Base-by-base conservation (phyloP, 768 basidiomycete genomes). In the Leccinum olivaceopallidum region DNA sequence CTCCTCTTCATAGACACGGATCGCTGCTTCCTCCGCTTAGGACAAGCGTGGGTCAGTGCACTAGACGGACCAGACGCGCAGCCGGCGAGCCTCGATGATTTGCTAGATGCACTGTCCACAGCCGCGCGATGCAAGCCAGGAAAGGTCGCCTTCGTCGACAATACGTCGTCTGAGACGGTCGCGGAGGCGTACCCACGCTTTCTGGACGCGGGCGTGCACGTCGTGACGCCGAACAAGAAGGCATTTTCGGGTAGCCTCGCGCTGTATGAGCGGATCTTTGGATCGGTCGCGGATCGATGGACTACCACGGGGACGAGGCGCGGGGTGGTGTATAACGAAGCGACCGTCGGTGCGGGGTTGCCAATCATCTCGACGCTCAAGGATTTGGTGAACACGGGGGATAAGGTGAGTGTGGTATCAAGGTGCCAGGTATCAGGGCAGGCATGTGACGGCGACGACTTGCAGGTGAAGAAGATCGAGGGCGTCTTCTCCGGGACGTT, bases 211-310 rank as follows among this genome's bases (percentile, higher is more conserved):
- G 95, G 95, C 4, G 83, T 98, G 60, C 84, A 88, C 69, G 85
- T 99, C 67, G 86, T 96, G 51, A 99, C 97, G 1, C 96, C 97
- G 16, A 99, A 98, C 81, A 99, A 99, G 76, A 98, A 98, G 76
- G 97, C 91, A 1, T 94, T 88, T 71, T 95, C 94, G 14, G 88
- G 89, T 0, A 79, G 85, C 20, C 77, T 86, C 30, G 67, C 65
- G 20, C 77, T 97, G 39, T 98, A 90, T 48, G 77, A 89, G 55
- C 73, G 77, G 24, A 94, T 98, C 64, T 62, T 89, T 24, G 84
- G 83, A 62, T 73, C 77, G 58, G 79, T 16, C 6, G 32, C 47
- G 8, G 22, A 52, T 34, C 61, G 53, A 47, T 20, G 44, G 20
- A 3, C 44, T 47, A 26, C 12, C 20, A 3, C 12, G 44, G 44